Base-by-base conservation (phyloP, 352 stramenopile species). In the Globisporangium barbulae region DNA sequence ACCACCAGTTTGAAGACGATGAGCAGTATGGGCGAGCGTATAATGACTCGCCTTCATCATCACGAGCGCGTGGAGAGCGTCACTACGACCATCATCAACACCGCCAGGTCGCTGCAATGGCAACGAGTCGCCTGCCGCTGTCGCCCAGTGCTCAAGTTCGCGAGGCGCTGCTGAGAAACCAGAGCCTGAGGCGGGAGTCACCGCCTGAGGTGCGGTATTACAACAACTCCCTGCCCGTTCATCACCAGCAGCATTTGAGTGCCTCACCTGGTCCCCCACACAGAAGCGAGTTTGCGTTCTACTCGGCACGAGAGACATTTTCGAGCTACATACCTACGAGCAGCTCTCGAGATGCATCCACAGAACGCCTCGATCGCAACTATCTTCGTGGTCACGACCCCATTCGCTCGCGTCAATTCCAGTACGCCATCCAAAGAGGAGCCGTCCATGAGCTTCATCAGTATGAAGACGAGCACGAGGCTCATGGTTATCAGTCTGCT, bases 121-220 rank as follows among this genome's bases (percentile, higher is more conserved):
- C 52, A 9, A 58, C 62, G 49, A 74, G 64, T 39, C 71, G 54
- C 0, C 25, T 71, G 13, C 41, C 68, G 10, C 61, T 91, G 47
- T 91, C 82, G 55, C 69, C 79, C 0, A 91, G 74, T 42, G 79
- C 81, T n/a, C 73, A 75, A 57, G 59, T 91, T 33, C 74, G 82
- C 35, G 78, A 85, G 47, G 78, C 76, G 1, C 45, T 91, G 10
- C 72, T 76, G 28, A 65, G 54, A 48, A 75, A 68, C 13, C 69
- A 89, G 44, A 69, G 71, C 4, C 42, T 45, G 5, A 30, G 50
- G n/a, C 12, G n/a, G 17, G 12, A 54, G 12, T 12, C 21, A 2
- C n/a, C 30, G 17, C 33, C 45, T 2, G 28, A 37, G 19, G 5
- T 42, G 19, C 59, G 21, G 42, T 58, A 42, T 56, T 63, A 50